phyloP scores from a whole-genome alignment of 257 asterid species.

The Knoxia roxburghii region DNA sequence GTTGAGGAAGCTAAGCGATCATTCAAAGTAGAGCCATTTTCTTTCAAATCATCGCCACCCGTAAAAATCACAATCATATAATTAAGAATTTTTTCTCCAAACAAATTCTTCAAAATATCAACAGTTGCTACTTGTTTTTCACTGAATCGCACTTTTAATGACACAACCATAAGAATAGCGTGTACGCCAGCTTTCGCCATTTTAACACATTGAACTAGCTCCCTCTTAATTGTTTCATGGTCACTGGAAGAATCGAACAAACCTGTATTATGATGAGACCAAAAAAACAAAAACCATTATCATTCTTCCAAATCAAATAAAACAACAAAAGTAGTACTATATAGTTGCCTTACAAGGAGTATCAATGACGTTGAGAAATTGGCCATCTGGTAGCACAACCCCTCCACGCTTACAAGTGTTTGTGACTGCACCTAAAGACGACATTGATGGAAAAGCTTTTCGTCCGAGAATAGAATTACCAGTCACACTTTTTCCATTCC shows the following conservation, averaged over 20 bases:
- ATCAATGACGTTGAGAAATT: conserved; percentile 62
- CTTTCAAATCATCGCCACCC: conserved; percentile 40
- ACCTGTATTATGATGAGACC: not conserved
- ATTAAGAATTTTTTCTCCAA: conserved; percentile 35
- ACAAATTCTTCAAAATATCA: conserved; percentile 29
- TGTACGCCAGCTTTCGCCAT: conserved; percentile 28
- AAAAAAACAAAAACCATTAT: not conserved
- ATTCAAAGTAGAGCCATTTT: no score
- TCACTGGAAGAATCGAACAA: not conserved
- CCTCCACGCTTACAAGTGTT: conserved; percentile 56
- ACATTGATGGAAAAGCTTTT: conserved; percentile 50
- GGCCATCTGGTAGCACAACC: conserved; percentile 47
- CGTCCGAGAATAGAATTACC: conserved; percentile 59
- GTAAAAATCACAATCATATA: conserved; percentile 67
- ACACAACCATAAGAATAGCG: conserved; percentile 62
- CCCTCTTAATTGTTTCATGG: not conserved
- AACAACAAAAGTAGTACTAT: not conserved
- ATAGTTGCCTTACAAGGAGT: conserved; percentile 43
- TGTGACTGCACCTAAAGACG: conserved; percentile 66
- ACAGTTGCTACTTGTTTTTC: conserved; percentile 63
- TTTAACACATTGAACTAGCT: not conserved
- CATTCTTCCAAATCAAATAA: not conserved
- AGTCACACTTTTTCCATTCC: conserved; percentile 81
- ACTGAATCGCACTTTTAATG: conserved; percentile 56
- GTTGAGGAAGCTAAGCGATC: no score